Evolutionary conservation across 805 yeast species (phyloP).

Genomic region (Pichia cephalocereana): DNA sequence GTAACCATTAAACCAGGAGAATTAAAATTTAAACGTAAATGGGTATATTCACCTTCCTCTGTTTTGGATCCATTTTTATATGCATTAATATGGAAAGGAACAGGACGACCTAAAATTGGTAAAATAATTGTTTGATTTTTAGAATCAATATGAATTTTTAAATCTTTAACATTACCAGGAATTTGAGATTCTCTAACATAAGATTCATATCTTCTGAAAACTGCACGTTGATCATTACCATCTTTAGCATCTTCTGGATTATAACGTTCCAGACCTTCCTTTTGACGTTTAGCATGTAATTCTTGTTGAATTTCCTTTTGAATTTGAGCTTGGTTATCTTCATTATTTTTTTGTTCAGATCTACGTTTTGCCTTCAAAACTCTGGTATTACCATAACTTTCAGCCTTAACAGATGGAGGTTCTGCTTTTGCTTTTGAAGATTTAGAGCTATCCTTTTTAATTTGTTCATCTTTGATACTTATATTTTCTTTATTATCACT

Average conservation of each 20-base stretch:
- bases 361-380: conserved; percentile 72
- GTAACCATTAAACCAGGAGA: conserved; percentile 63
- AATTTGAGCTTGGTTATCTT: conserved; percentile 70
- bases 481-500: neutral
- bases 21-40: conserved; percentile 81
- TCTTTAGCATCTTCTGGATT: conserved; percentile 70
- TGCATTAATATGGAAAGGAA: conserved; percentile 92
- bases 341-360: conserved; percentile 62
- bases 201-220: conserved; percentile 90
- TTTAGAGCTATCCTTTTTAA: conserved; percentile 1
- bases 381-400: conserved; percentile 38
- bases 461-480: conserved; percentile 1
- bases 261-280: conserved; percentile 77
- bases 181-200: conserved; percentile 90
- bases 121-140: conserved; percentile 81
- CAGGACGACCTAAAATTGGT: conserved; percentile 93
- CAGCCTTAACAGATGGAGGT: conserved; percentile 5
- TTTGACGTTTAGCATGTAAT: conserved; percentile 76
- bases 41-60: conserved; percentile 94
- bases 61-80: conserved; percentile 91
- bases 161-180: conserved; percentile 72
- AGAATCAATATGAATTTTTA: conserved; percentile 79
- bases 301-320: conserved; percentile 76
- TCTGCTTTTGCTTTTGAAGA: neutral
- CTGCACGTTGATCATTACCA: conserved; percentile 50